Conservation (phyloP, 805 yeast species). For the Ogataea trehalophila region DNA sequence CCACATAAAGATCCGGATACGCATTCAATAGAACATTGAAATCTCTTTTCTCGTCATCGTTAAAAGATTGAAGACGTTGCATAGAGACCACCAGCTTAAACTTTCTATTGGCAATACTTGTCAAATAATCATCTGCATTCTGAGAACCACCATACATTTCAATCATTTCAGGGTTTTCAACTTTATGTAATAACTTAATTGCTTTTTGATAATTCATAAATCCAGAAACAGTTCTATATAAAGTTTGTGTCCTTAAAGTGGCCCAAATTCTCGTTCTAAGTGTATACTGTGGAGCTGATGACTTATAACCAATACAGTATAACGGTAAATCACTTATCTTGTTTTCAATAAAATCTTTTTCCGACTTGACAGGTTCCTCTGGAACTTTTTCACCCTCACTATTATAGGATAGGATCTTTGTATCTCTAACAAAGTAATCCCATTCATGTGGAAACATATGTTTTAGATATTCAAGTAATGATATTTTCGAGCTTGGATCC, state of each 20-base stretch:
- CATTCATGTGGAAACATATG: conserved; percentile 70
- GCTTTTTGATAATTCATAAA: conserved; percentile 77
- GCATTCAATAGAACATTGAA: conserved; percentile 62
- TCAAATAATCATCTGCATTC: conserved; percentile 58
- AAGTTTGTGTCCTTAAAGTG: conserved; percentile 75
- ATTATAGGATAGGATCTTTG: conserved; percentile 59
- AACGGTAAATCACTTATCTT: conserved; percentile 61
- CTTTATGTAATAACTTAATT: conserved; percentile 57
- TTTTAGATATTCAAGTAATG: conserved; percentile 77
- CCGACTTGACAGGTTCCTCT: conserved; percentile 31
- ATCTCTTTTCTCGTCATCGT: conserved; percentile 60
- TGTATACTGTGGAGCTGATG: conserved; percentile 56
- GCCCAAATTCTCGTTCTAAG: conserved; percentile 85
- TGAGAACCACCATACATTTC: conserved; percentile 35
- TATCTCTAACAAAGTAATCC: conserved; percentile 74
- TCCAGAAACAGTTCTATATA: conserved; percentile 79
- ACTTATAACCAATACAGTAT: conserved; percentile 68
- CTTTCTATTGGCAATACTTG: conserved; percentile 72
- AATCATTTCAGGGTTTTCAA: conserved; percentile 57
- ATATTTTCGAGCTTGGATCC: conserved; percentile 38
- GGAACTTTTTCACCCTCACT: conserved; percentile 33
- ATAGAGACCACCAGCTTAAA: conserved; percentile 78
- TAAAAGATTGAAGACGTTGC: conserved; percentile 75
- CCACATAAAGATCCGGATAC: conserved; percentile 61
- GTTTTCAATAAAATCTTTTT: conserved; percentile 32